These are phyloP conservation scores for Populus hybrid DNA, from an alignment of 441 rosid species.

Conservation along the genomic window DNA sequence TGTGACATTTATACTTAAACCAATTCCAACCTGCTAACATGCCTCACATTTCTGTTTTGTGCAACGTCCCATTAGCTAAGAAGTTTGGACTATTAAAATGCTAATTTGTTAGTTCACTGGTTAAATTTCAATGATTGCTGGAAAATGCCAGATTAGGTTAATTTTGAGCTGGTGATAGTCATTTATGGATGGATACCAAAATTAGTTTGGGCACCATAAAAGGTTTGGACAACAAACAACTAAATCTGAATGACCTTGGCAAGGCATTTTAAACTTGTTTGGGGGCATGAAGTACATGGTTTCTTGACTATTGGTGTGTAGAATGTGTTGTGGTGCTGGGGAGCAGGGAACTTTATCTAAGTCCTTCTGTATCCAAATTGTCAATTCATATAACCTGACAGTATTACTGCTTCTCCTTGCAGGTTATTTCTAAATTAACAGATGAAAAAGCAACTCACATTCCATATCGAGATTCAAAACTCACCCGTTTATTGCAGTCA, in stretches of 20 bases:
- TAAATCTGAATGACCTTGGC: not conserved
- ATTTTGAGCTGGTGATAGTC: conserved; percentile 7
- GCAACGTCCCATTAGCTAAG: not conserved
- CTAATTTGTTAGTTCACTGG: not conserved
- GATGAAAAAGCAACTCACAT: conserved; percentile 61
- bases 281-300: conserved; percentile 6
- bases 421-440: conserved; percentile 67
- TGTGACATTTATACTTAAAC: not conserved
- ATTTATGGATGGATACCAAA: conserved; percentile 2
- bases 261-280: conserved; percentile 1
- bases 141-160: not conserved
- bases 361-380: not conserved
- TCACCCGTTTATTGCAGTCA: conserved; percentile 64
- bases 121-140: not conserved
- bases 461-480: conserved; percentile 74
- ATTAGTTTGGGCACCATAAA: not conserved
- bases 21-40: not conserved
- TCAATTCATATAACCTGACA: not conserved
- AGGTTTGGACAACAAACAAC: not conserved
- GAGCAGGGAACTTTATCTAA: not conserved
- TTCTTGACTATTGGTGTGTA: not conserved
- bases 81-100: not conserved
- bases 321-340: not conserved
- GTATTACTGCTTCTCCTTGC: conserved; percentile 8
- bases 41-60: not conserved